Conservation (phyloP, 1,284 basidiomycete species). For the Cryptococcus jaspeensis region DNA sequence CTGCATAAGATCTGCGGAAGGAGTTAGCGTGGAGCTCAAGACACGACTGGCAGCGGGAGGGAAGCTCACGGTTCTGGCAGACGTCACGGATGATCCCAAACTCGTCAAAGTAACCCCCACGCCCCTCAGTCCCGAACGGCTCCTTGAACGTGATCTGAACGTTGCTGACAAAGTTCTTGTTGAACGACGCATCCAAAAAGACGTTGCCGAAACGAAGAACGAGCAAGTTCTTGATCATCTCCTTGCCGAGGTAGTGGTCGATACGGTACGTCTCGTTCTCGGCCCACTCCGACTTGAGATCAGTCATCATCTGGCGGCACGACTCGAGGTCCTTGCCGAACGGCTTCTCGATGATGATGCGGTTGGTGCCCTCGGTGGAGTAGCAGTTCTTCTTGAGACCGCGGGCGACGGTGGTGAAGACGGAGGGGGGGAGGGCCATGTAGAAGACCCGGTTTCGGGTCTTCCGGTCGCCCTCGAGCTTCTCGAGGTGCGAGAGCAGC, state of each 20-base stretch:
- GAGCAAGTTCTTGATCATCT: conserved; percentile 97
- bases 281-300: conserved; percentile 81
- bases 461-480: conserved; percentile 67
- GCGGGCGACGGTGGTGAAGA: conserved; percentile 83
- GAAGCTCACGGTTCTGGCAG: conserved; percentile 84
- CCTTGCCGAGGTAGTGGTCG: conserved; percentile 96
- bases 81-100: conserved; percentile 97
- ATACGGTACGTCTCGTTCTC: conserved; percentile 98
- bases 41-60: neutral
- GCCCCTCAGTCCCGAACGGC: conserved; percentile 93
- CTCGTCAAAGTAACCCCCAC: conserved; percentile 97
- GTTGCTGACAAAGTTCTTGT: conserved; percentile 90
- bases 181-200: conserved; percentile 81
- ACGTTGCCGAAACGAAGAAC: conserved; percentile 91
- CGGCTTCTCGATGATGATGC: conserved; percentile 94
- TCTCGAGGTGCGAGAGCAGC: conserved; percentile 71
- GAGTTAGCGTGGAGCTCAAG: conserved; percentile 2
- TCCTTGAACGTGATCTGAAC: conserved; percentile 99
- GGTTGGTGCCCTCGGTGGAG: conserved; percentile 68
- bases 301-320: conserved; percentile 72
- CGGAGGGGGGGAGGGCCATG: conserved; percentile 88
- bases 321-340: conserved; percentile 91
- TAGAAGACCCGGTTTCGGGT: conserved; percentile 77
- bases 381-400: conserved; percentile 82
- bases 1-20: conserved; percentile 74